Conservation (phyloP, 1,139 yeast genomes). For the Taphrina communis region DNA sequence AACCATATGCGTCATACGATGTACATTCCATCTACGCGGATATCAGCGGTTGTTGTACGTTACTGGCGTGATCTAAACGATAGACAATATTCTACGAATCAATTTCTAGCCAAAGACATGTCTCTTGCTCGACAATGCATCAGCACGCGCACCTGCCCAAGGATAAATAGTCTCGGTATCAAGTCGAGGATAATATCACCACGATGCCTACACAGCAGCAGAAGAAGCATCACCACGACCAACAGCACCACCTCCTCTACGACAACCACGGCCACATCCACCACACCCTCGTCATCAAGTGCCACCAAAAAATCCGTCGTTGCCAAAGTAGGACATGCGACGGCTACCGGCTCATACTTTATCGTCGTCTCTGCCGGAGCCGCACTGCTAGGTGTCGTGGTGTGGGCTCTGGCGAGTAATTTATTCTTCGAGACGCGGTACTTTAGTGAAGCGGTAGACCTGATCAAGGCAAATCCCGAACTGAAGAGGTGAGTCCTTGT, state of each 20-base stretch:
- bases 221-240: not conserved
- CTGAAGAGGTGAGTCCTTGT: conserved; percentile 9
- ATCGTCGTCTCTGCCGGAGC: conserved; percentile 32
- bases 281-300: not conserved
- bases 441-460: conserved; percentile 34
- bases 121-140: not conserved
- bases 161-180: too few relatives aligned
- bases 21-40: too few relatives aligned
- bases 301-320: conserved; percentile 14
- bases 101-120: not conserved
- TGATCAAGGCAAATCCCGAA: conserved; percentile 50
- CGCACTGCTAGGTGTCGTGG: conserved; percentile 34
- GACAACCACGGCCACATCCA: conserved; percentile 1
- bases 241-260: not conserved
- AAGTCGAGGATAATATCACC: too few relatives aligned
- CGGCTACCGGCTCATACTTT: conserved; percentile 36
- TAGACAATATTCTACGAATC: not conserved
- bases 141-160: too few relatives aligned
- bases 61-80: too few relatives aligned
- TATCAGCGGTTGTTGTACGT: too few relatives aligned
- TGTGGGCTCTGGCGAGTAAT: conserved; percentile 37
- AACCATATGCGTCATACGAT: too few relatives aligned
- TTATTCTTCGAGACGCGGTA: conserved; percentile 39
- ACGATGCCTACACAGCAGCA: too few relatives aligned
- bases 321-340: conserved; percentile 30